Base-by-base conservation (phyloP, 176 grass and related monocot genomes). In the Lolium rigidum region DNA sequence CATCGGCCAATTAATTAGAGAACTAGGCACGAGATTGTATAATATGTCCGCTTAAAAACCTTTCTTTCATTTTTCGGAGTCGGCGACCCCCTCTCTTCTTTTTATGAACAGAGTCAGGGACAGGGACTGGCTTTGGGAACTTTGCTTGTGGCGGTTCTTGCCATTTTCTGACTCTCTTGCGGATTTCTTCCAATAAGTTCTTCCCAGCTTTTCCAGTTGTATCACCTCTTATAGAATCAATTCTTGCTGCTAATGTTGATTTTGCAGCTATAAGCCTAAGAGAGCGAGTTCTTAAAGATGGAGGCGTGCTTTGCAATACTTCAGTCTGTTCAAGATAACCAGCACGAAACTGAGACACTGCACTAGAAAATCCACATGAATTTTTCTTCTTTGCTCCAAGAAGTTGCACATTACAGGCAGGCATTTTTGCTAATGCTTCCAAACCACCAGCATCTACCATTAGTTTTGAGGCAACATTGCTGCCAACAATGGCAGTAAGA, bases 291-390 rank as follows among this genome's bases (percentile, higher is more conserved):
- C 93, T 93, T 35, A 95, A 50, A 69, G 91, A 70, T 63, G 89
- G 90, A 71, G 95, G 93, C 3, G 93, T 95, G 69, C 89, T 95
- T 66, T 93, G 91, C 85, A 95, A 98, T 83, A 98, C 66, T 83
- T 98, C 89, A 73, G 95, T 86, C 90, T 90, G 95, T 82, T 98
- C 95, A 72, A 98, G 85, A 85, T 93, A 98, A n/a, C 89, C 91
- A 31, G 91, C 89, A 78, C 79, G 52, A 84, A 98, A 93, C 67
- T 96, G 89, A 31, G 86, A 88, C 15, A 87, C 83, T 63, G 89
- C 95, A 67, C 74, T 90, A 28, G 95, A 98, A 87, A 95, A 93
- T 84, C 95, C 93, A 76, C 91, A 89, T 62, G 90, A 87, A 61
- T 87, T 93, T 84, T 98, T 95, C 80, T 26, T 93, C 86, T 95